Evolutionary conservation across 306 rosid species (phyloP), one percentile per base, ranked within the genome.

Genomic region (Phaseolus lunatus): DNA sequence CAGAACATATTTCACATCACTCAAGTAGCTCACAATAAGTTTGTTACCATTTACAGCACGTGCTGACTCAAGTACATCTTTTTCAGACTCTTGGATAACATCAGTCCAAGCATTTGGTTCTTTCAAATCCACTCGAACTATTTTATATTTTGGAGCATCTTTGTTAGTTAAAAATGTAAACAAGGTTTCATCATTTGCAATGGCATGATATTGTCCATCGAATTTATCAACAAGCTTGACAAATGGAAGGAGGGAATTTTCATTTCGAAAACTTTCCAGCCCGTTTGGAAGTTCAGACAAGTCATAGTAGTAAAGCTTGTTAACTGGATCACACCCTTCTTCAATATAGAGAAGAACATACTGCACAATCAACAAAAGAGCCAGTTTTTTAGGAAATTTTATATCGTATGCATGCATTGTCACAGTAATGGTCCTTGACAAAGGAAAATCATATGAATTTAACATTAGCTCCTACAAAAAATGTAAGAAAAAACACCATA

Each of bases 311-410:
- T 95, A 95, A 27, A 92, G 83, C 73, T 92, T 90, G 90, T 95
- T 95, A 76, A 89, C 92, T 23, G 99, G 97, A 78, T 89, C 97
- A 44, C 99, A 92, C 41, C 97, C 97, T 86, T 95, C 94, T 1
- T 13, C 71, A 56, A 88, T 86, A 61, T 69, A 12, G 75, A 92
- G 80, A 78, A 89, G 86, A 71, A 87, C 81, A 80, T 90, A 95
- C 96, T 94, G 90, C 78, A 84, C 49, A 78, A 65, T 11, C 82
- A 86, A 62, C 37, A 78, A 39, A 68, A 33, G 29, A 69, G 44
- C 23, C 50, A 59, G 71, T 52, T 27, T 44, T 59, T 5, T 50
- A 27, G 35, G 62, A 19, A 23, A 70, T 22, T 65, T 19, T 50
- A 18, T 20, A 69, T 26, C n/a, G 13, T 71, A 56, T 53, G 27